Conservation (phyloP, 1,284 basidiomycete genomes). For the Cutaneotrichosporon arboriforme region DNA sequence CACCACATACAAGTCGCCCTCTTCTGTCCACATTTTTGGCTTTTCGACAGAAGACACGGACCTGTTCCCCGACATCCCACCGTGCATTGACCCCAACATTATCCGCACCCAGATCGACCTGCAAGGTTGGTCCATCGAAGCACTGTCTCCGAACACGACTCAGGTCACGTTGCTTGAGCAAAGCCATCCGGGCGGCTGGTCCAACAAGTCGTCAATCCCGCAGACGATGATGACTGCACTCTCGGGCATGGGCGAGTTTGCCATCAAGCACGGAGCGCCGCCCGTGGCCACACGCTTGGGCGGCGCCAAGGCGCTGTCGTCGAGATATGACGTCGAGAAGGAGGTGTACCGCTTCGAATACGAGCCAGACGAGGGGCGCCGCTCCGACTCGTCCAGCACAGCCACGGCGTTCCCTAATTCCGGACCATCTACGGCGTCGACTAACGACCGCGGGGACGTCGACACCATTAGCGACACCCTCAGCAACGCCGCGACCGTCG, state of each 20-base stretch:
- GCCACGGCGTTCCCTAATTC: conserved; percentile 32
- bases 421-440: no score
- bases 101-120: conserved; percentile 94
- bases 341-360: conserved; percentile 80
- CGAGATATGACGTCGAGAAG: conserved; percentile 83
- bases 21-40: conserved; percentile 89
- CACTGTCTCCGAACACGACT: conserved; percentile 90
- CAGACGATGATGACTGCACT: conserved; percentile 81
- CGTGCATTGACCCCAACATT: conserved; percentile 60
- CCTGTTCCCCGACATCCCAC: conserved; percentile 74
- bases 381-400: conserved; percentile 47
- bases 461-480: conserved; percentile 5
- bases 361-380: conserved; percentile 59
- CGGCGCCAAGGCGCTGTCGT: conserved; percentile 68
- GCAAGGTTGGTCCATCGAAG: conserved; percentile 95
- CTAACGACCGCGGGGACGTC: background rate
- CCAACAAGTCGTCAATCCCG: conserved; percentile 88
- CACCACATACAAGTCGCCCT: conserved; percentile 95
- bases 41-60: conserved; percentile 88
- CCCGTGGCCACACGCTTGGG: conserved; percentile 76
- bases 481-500: background rate
- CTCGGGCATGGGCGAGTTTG: conserved; percentile 86
- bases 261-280: conserved; percentile 90
- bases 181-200: conserved; percentile 95
- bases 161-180: conserved; percentile 92